Evolutionary conservation across 345 rosid genomes (phyloP), one percentile per base, ranked within the genome.

Genomic region (Geranium brycei): DNA sequence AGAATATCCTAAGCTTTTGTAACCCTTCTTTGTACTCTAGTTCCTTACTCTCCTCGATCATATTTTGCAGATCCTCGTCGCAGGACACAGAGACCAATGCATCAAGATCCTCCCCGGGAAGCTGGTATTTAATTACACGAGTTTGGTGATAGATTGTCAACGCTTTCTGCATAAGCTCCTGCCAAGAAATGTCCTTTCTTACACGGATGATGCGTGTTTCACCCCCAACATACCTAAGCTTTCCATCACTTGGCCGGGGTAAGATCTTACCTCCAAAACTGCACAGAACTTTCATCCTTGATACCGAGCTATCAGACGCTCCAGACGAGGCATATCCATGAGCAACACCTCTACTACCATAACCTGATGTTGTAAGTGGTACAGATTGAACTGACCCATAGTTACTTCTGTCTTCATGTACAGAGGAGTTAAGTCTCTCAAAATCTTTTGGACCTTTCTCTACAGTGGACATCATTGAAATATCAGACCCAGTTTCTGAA

Each of bases 31-130:
- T 76, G 65, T 67, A 79, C 70, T 78, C 87, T 76, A 82, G 77
- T 68, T 81, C 91, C 63, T 67, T 73, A 74, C 83, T 83, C 65
- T 89, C 96, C 73, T 88, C 95, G 83, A 88, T 79, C 97, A 91
- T 88, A 74, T 88, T 91, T 69, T 73, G 78, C 66, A 91, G 84
- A 82, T 91, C 97, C 72, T 88, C 97, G 53, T 86, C 87, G 64
- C 87, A 85, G 12, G 96, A 82, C 63, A 91, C 90, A 76, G 97
- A 91, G 66, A 91, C 90, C 80, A 91, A 80, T 3, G 97, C 89
- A 65, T 91, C 97, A 66, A 91, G 85, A 71, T 91, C 96, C 81
- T 91, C 97, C 18, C 93, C 97, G 70, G 96, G 97, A 75, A 91
- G 96, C 73, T 91, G 97, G 75, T 91, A 91, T 76, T 86, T 91